A percentile compares a stretch with the other conserved stretches of the same genome.
Evolutionary conservation across 2,329 filamentous ascomycete genomes (phyloP).

Genomic region (Eurotiales sp.): DNA sequence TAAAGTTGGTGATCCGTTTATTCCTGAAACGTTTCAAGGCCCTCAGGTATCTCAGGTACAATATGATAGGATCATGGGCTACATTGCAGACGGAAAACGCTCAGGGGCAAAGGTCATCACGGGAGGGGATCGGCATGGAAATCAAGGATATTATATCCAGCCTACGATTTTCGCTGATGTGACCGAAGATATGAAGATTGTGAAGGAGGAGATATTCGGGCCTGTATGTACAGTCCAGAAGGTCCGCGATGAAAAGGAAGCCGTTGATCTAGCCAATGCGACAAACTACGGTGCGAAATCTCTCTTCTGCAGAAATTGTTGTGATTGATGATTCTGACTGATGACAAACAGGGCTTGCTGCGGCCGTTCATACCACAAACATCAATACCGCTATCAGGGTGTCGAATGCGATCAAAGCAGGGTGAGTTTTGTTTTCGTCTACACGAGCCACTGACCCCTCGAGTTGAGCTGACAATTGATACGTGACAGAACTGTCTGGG

Average conservation of each 20-base stretch:
- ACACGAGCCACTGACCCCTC: not conserved
- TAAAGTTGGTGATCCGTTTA: conserved; percentile 69
- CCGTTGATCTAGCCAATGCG: not conserved
- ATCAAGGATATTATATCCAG: conserved; percentile 79
- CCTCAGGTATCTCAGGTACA: conserved; percentile 76
- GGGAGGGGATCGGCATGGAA: conserved; percentile 64
- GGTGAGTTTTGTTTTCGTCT: not conserved
- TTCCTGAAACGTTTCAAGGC: conserved; percentile 72
- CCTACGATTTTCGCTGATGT: conserved; percentile 54
- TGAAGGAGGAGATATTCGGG: conserved; percentile 70
- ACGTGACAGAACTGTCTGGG: conserved; percentile 5
- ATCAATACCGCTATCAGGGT: conserved; percentile 1
- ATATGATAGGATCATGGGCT: conserved; percentile 74
- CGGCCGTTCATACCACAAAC: conserved; percentile 1
- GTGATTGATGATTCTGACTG: not conserved
- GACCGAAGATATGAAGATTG: conserved; percentile 59
- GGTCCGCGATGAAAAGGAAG: not conserved
- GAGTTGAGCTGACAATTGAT: not conserved
- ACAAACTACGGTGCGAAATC: not conserved
- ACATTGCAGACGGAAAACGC: conserved; percentile 61
- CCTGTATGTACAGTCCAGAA: conserved; percentile 52
- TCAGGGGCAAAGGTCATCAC: conserved; percentile 59
- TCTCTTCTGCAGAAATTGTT: not conserved
- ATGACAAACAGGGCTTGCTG: conserved; percentile 3
- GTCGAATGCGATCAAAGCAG: conserved; percentile 2